A percentile compares a stretch with the other conserved stretches of the same genome.
These are phyloP conservation scores for Aureobasidium sp. DNA, from an alignment of 2,329 filamentous ascomycete species.

Conservation along the genomic window DNA sequence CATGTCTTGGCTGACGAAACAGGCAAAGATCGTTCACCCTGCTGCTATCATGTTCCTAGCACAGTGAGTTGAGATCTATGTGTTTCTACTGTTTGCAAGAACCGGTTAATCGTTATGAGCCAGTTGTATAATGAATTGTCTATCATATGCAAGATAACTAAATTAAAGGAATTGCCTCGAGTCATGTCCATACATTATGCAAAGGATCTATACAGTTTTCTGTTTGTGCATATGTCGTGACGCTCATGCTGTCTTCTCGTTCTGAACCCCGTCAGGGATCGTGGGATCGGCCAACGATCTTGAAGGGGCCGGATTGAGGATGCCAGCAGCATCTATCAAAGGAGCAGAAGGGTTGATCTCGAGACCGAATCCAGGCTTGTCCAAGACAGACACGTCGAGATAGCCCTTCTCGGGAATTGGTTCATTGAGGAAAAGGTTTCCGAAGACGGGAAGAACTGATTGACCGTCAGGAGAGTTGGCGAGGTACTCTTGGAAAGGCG, in stretches of 20 bases:
- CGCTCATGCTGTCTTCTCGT: background rate
- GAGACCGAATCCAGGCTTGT: conserved; percentile 86
- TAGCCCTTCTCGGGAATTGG: conserved; percentile 79
- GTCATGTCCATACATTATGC: background rate
- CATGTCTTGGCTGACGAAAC: background rate
- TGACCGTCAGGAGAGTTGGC: conserved; percentile 89
- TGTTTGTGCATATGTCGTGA: background rate
- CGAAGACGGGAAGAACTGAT: conserved; percentile 85
- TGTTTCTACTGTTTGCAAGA: background rate
- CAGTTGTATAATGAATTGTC: background rate
- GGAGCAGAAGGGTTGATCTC: conserved; percentile 77
- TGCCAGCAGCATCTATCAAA: conserved; percentile 66
- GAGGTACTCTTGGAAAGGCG: conserved; percentile 91
- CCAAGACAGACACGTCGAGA: conserved; percentile 64
- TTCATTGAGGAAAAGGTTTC: conserved; percentile 83
- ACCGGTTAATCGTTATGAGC: background rate
- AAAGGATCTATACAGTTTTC: background rate
- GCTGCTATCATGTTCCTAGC: background rate
- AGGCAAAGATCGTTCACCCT: background rate
- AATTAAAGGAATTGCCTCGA: background rate
- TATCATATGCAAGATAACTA: background rate
- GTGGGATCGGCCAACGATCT: conserved; percentile 31
- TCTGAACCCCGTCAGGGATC: background rate
- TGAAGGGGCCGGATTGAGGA: conserved; percentile 60
- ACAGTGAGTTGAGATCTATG: background rate